Evolutionary conservation across 2,329 filamentous ascomycete genomes (phyloP).

Genomic region (Penicillium aurantiogriseum): DNA sequence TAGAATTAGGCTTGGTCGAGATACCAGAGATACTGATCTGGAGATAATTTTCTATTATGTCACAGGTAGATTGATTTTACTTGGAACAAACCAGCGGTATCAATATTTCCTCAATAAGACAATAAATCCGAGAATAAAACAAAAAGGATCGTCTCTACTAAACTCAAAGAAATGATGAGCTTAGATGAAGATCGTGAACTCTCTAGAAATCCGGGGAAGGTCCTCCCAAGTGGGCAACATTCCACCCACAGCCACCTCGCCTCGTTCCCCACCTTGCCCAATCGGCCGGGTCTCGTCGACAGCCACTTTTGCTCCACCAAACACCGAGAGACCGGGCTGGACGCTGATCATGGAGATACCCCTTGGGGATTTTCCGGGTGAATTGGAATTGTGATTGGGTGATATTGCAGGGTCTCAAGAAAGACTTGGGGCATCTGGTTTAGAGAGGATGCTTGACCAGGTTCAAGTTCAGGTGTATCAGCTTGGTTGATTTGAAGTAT

Average conservation of each 20-base stretch:
- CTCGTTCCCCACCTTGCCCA: background rate
- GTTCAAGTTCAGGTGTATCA: background rate
- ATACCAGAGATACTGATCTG: background rate
- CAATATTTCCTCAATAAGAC: background rate
- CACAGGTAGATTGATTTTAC: background rate
- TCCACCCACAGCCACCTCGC: background rate
- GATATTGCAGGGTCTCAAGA: background rate
- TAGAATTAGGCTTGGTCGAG: background rate
- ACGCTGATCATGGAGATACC: background rate
- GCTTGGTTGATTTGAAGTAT: background rate
- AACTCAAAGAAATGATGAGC: background rate
- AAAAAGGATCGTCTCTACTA: background rate
- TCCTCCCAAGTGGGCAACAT: background rate
- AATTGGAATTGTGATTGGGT: background rate
- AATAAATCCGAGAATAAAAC: background rate
- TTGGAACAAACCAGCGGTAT: background rate
- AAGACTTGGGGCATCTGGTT: background rate
- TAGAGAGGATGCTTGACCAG: background rate
- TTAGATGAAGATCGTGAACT: background rate
- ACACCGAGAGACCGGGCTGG: background rate
- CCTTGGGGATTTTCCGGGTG: background rate
- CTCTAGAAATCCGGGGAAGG: background rate
- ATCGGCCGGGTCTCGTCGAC: background rate
- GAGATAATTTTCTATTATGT: background rate
- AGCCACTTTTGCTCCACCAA: background rate